Base-by-base conservation (phyloP, 2,329 filamentous ascomycete genomes). In the Fusarium haematococcum region DNA sequence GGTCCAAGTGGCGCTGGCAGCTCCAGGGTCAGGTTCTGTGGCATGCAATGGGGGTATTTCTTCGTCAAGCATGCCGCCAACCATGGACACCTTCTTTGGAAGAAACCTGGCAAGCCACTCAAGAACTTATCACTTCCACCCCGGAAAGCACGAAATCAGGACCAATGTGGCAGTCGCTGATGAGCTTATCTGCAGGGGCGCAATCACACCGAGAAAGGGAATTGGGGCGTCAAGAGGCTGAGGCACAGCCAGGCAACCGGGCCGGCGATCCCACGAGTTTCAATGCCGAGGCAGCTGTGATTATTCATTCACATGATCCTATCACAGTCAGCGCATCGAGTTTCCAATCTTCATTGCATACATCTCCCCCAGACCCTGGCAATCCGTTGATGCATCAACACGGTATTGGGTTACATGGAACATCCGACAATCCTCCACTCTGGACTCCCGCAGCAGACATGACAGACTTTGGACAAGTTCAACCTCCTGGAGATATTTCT, bases 1-100 rank as follows among this genome's bases (percentile, higher is more conserved):
- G 79, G 79, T 8, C 27, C 0, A 73, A 68, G 32, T 80, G 80
- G 80, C 77, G 75, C 8, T 81, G 80, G 80, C 80, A 81, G 57
- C 59, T 81, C 10, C 73, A 75, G 5, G 79, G 79, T 8, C 70
- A 75, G 30, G 69, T 79, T 16, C 79, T 77, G 2, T 80, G 79
- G 79, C 72, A 74, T 37, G 78, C 79, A 4, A 75, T 80, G 52
- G 67, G 73, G 5, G 43, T 75, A 5, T 75, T 79, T 10, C 71
- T 80, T 25, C 65, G 69, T 16, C 76, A 79, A 16, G 72, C 76
- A 4, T 70, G 66, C 7, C 71, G 43, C 9, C 61, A 63, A 8
- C 67, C 68, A 7, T 81, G 79, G 79, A 74, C 71, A 1, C 39
- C 66, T 13, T 65, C 65, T 23, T 70, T 78, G 1, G 79, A 81